Evolutionary conservation across 176 grass and related monocot genomes (phyloP), one percentile per base, ranked within the genome.

Genomic region (Poa annua): DNA sequence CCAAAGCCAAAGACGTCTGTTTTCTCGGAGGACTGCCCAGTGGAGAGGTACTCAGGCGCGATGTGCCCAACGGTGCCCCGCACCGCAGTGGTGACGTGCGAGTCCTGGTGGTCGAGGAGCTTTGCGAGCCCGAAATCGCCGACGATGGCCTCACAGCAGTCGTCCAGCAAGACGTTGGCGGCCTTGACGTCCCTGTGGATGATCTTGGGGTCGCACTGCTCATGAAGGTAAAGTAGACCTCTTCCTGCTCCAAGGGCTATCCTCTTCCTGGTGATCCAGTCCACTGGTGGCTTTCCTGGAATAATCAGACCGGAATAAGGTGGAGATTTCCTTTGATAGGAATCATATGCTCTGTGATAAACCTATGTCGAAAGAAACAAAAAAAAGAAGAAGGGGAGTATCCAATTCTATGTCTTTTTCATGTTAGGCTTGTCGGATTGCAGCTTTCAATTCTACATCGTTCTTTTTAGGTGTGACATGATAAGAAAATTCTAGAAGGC

Each of bases 121-220:
- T 99, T 99, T 9, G 97, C 97, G 0, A 96, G 93, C 29, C 97
- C 97, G 0, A 99, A 99, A 71, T 99, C 93, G 7, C 97, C 97
- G 3, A 99, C 93, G 42, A 99, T 85, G 1, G 97, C 97, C 75
- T 96, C 93, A 0, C 91, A 99, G 33, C 73, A 93, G 20, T 99
- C 93, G 9, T 99, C 93, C 52, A 99, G 86, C n/a, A 99, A 76
- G 22, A 99, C 78, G 39, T 99, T 99, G 29, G 93, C 93, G 2
- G 97, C 93, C 80, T 99, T 99, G 41, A 99, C 97, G 12, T 99
- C 97, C 62, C 97, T 88, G 55, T 99, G 97, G 80, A 96, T 99
- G 87, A 96, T 96, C 88, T 99, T 99, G 19, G 97, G 97, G 71
- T 99, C 97, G 34, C 93, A 99, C 83, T 99, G 97, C 79, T 99